Evolutionary conservation across 306 rosid genomes (phyloP).

Genomic region (Prunus armeniaca): DNA sequence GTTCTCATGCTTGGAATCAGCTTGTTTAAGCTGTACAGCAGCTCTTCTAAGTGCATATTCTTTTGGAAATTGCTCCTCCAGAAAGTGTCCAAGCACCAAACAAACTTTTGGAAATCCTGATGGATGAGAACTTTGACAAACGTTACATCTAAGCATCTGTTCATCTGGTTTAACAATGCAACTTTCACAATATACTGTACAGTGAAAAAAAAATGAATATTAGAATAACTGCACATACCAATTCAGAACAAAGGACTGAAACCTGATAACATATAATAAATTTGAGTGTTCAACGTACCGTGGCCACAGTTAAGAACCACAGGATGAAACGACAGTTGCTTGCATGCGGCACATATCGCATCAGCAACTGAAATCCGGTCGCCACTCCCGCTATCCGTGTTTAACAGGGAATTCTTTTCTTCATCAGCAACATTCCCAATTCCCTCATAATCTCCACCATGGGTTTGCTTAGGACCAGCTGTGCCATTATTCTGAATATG

Average conservation of each 20-base stretch:
- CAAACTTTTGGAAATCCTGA: conserved; percentile 68
- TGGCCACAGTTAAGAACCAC: conserved; percentile 89
- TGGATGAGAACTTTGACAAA: conserved; percentile 72
- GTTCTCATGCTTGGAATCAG: conserved; percentile 28
- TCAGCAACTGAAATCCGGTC: conserved; percentile 51
- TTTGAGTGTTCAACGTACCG: conserved; percentile 39
- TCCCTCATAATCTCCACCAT: conserved; percentile 25
- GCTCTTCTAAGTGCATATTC: conserved; percentile 55
- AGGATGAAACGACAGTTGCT: conserved; percentile 61
- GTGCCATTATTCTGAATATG: background rate
- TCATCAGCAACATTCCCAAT: conserved; percentile 22
- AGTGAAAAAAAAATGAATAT: conserved; percentile 9
- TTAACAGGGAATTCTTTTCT: conserved; percentile 25
- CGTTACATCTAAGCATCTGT: conserved; percentile 60
- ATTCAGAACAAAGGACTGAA: conserved; percentile 6
- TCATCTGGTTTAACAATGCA: conserved; percentile 43
- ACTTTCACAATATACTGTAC: conserved; percentile 63
- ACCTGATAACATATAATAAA: conserved; percentile 13
- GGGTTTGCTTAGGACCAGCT: conserved; percentile 7
- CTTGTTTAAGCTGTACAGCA: conserved; percentile 39
- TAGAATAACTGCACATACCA: conserved; percentile 13
- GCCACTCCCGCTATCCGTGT: conserved; percentile 22
- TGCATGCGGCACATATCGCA: conserved; percentile 66
- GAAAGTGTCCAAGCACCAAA: conserved; percentile 55
- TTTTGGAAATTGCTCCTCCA: conserved; percentile 59